A percentile compares a stretch with the other conserved stretches of the same genome.
Conservation (phyloP, 352 stramenopile species). For the Phytophthora cactorum region DNA sequence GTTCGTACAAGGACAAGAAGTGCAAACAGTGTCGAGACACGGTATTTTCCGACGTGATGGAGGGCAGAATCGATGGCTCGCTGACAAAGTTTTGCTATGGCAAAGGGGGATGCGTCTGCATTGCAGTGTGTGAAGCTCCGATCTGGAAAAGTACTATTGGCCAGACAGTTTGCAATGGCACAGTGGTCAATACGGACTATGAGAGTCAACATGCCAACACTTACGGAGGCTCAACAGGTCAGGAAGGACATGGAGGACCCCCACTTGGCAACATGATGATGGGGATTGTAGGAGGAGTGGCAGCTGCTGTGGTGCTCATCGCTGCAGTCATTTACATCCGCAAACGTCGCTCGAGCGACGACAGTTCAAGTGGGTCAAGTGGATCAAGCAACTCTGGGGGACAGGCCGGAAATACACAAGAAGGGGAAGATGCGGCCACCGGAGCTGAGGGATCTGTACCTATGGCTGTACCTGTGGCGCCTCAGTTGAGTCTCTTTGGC, state of each 20-base stretch:
- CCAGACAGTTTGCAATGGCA: conserved; percentile 39
- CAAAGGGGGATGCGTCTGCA: conserved; percentile 40
- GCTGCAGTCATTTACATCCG: conserved; percentile 38
- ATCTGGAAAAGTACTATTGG: conserved; percentile 41
- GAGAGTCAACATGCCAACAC: conserved; percentile 35
- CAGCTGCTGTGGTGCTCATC: conserved; percentile 37
- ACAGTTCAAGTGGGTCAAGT: conserved; percentile 16
- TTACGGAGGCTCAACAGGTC: conserved; percentile 18
- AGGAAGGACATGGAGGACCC: conserved; percentile 7
- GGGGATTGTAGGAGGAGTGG: conserved; percentile 39
- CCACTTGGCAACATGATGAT: conserved; percentile 26
- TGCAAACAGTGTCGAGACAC: conserved; percentile 36
- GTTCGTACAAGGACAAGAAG: conserved; percentile 32
- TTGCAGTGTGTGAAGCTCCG: conserved; percentile 49
- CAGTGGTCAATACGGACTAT: conserved; percentile 24
- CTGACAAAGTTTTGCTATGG: conserved; percentile 50
- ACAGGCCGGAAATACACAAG: conserved; percentile 8
- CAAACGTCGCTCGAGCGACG: conserved; percentile 15
- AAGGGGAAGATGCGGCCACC: conserved; percentile 13
- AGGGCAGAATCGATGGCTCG: conserved; percentile 41
- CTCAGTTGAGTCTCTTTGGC: conserved; percentile 54
- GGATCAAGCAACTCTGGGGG: conserved; percentile 2
- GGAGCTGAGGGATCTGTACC: conserved; percentile 15
- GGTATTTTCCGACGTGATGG: conserved; percentile 37
- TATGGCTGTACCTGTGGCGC: conserved; percentile 16